These are phyloP conservation scores for Arthrobotrys iridis DNA, from an alignment of 2,329 filamentous ascomycete species.

Conservation along the genomic window DNA sequence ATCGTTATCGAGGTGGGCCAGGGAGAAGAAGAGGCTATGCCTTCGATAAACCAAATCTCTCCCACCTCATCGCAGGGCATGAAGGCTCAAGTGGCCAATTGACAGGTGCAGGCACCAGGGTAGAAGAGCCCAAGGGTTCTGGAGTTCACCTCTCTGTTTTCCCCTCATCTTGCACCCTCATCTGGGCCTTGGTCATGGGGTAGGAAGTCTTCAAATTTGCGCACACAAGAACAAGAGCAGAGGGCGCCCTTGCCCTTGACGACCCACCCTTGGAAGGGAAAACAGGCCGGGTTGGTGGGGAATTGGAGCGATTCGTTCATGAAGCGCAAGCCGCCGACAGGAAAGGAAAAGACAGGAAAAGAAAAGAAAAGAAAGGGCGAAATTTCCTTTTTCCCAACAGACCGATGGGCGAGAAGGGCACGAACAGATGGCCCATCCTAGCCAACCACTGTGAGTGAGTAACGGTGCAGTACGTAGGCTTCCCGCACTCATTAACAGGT, in stretches of 20 bases:
- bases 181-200: conserved; percentile 22
- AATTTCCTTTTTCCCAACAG: conserved; percentile 27
- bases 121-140: conserved; percentile 37
- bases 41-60: conserved; percentile 13
- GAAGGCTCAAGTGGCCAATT: conserved; percentile 22
- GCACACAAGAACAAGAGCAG: conserved; percentile 31
- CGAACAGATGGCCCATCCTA: conserved; percentile 27
- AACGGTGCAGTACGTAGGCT: conserved; percentile 28
- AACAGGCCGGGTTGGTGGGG: conserved; percentile 50
- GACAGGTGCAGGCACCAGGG: conserved; percentile 36
- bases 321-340: conserved; percentile 52
- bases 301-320: conserved; percentile 53
- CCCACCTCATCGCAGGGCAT: conserved; percentile 3
- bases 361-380: conserved; percentile 49
- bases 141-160: conserved; percentile 26
- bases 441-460: conserved; percentile 8
- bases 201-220: conserved; percentile 51
- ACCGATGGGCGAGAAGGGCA: conserved; percentile 7
- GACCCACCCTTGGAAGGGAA: conserved; percentile 39
- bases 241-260: conserved; percentile 24
- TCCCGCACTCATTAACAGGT: conserved; percentile 52
- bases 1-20: conserved; percentile 12
- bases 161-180: conserved; percentile 42
- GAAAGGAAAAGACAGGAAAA: conserved; percentile 52
- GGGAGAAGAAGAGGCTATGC: conserved; percentile 13